Evolutionary conservation across 768 basidiomycete species (phyloP).

Genomic region (Suillus occidentalis): DNA sequence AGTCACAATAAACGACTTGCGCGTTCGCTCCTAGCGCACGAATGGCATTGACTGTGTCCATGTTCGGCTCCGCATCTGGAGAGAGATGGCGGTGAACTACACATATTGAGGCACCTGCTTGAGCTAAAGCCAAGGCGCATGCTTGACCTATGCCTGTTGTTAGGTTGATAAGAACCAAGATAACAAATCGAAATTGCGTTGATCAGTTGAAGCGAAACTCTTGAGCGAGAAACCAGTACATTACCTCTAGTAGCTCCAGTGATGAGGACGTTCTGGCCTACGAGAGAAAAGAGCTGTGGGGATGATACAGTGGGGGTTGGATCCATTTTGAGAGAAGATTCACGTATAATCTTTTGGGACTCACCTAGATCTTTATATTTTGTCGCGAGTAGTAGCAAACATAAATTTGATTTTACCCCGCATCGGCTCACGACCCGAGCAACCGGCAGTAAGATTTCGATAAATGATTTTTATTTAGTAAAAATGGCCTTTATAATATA

Average conservation of each 20-base stretch:
- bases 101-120: constrained; percentile 54
- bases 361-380: constrained; percentile 23
- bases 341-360: neutral
- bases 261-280: constrained; percentile 68
- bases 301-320: constrained; percentile 50
- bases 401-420: constrained; percentile 24
- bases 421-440: constrained; percentile 31
- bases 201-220: constrained; percentile 17
- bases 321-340: constrained; percentile 42
- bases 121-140: constrained; percentile 53
- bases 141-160: constrained; percentile 53
- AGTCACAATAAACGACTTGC: constrained; percentile 55
- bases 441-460: constrained; percentile 15
- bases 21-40: constrained; percentile 34
- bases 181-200: constrained; percentile 7
- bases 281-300: constrained; percentile 65
- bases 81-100: constrained; percentile 47
- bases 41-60: constrained; percentile 37
- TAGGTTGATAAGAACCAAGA: neutral
- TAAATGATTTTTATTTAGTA: neutral
- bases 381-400: neutral
- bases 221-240: constrained; percentile 23
- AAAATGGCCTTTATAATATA: neutral
- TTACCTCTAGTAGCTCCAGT: constrained; percentile 80
- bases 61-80: constrained; percentile 33